Conservation (phyloP, 495 filamentous ascomycete genomes). For the Bryoglossum gracile region DNA sequence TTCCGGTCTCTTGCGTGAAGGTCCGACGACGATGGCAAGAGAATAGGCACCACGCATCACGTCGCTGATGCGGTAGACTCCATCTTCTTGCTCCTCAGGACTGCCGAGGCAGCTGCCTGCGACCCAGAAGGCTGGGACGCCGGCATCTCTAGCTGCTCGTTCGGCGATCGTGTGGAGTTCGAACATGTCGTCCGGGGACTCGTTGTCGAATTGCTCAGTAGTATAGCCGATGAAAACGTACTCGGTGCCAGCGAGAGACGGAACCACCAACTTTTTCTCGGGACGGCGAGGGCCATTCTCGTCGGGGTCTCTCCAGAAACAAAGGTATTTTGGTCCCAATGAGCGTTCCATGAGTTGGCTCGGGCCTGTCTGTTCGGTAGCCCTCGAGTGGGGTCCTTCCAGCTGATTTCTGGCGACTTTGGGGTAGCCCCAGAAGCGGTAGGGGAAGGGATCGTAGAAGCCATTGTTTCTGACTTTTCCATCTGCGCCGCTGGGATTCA, state of each 20-base stretch:
- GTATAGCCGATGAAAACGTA: constrained; percentile 23
- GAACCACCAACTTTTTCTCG: no score
- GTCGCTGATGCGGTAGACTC: constrained; percentile 36
- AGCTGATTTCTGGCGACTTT: no score
- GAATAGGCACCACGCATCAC: constrained; percentile 31
- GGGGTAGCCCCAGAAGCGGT: no score
- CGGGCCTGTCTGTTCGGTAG: no score
- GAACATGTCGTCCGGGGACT: no score
- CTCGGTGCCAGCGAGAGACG: no score
- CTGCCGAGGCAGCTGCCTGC: constrained; percentile 17
- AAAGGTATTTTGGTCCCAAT: no score
- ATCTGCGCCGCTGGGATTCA: neutral
- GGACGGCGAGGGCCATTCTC: no score
- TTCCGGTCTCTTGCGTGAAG: constrained; percentile 17
- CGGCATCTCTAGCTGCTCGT: constrained; percentile 20
- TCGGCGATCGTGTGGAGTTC: neutral
- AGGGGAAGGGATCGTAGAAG: neutral
- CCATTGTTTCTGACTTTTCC: neutral
- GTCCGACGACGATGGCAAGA: constrained; percentile 31
- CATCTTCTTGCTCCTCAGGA: constrained; percentile 5
- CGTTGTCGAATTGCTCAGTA: constrained; percentile 15
- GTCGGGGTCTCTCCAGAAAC: no score
- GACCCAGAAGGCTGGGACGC: constrained; percentile 13
- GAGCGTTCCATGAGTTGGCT: neutral
- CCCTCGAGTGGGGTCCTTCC: no score